Conservation (phyloP, 495 filamentous ascomycete species). For the Darksidea phi region DNA sequence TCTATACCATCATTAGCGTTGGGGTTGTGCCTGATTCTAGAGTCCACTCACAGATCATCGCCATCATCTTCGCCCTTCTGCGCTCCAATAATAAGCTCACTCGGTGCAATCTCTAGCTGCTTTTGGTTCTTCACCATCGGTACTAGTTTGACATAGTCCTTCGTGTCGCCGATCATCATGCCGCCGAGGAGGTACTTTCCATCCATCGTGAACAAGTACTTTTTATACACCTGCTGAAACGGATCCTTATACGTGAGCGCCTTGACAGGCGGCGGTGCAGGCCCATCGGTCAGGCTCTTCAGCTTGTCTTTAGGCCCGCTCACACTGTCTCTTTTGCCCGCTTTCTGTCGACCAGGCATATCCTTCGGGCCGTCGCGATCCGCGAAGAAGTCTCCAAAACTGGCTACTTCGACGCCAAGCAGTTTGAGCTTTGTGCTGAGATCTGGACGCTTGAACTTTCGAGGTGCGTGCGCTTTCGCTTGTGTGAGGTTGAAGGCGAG, state of each 20-base stretch:
- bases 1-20: slow-evolving; percentile 42
- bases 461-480: slow-evolving; percentile 65
- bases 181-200: slow-evolving; percentile 91
- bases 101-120: slow-evolving; percentile 75
- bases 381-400: slow-evolving; percentile 95
- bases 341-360: slow-evolving; percentile 54
- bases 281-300: slow-evolving; percentile 55
- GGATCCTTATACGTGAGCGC: slow-evolving; percentile 91
- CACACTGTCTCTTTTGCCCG: slow-evolving; percentile 41
- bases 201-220: slow-evolving; percentile 89
- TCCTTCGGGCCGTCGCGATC: slow-evolving; percentile 83
- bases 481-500: slow-evolving; percentile 93
- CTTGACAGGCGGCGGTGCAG: slow-evolving; percentile 65
- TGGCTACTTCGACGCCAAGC: slow-evolving; percentile 89
- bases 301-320: slow-evolving; percentile 45
- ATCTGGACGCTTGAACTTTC: slow-evolving; percentile 79
- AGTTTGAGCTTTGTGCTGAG: slow-evolving; percentile 94
- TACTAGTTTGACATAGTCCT: slow-evolving; percentile 90
- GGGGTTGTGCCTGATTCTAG: neutral
- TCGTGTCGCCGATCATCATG: slow-evolving; percentile 98
- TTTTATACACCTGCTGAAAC: slow-evolving; percentile 93
- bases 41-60: slow-evolving; percentile 59
- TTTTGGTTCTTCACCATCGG: slow-evolving; percentile 92
- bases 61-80: slow-evolving; percentile 71
- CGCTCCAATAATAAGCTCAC: slow-evolving; percentile 85